Conservation (phyloP, 208 protist species). For the Borovskyia barvae region DNA sequence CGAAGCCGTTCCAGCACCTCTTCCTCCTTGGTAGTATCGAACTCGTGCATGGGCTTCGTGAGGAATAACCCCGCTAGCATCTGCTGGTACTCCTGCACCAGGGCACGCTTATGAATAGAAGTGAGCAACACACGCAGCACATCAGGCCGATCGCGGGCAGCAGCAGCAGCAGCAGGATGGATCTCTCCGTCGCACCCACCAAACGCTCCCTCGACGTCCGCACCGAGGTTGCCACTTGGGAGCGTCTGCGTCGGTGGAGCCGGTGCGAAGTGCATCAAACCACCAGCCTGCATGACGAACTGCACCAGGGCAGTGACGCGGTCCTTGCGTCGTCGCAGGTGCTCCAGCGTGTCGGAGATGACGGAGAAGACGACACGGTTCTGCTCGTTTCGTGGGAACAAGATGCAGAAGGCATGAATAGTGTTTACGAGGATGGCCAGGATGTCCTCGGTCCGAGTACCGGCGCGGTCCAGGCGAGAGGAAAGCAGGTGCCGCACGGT, state of each 20-base stretch:
- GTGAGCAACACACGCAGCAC: conserved; percentile 79
- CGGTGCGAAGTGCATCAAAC: conserved; percentile 31
- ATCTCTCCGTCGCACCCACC: background rate
- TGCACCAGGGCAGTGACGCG: conserved; percentile 79
- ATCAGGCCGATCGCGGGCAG: conserved; percentile 47
- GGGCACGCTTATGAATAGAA: conserved; percentile 51
- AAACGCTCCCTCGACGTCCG: background rate
- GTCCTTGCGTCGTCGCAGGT: conserved; percentile 76
- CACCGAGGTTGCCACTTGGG: conserved; percentile 5
- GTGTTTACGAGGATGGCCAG: conserved; percentile 76
- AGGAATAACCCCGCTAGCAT: conserved; percentile 70
- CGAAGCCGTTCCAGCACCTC: conserved; percentile 88
- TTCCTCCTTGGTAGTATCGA: conserved; percentile 78
- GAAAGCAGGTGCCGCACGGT: conserved; percentile 61
- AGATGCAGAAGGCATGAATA: conserved; percentile 75
- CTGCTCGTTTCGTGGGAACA: conserved; percentile 78
- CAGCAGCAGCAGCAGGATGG: conserved; percentile 4
- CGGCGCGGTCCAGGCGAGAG: conserved; percentile 75
- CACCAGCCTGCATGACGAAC: conserved; percentile 64
- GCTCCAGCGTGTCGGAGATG: conserved; percentile 72
- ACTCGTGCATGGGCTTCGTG: conserved; percentile 68
- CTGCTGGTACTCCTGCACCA: conserved; percentile 78
- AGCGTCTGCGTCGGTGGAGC: background rate
- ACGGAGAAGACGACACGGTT: conserved; percentile 68
- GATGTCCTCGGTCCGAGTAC: conserved; percentile 85